Evolutionary conservation across 192 early-diverging fungal species (phyloP).

Genomic region (Lobosporangium transversale): DNA sequence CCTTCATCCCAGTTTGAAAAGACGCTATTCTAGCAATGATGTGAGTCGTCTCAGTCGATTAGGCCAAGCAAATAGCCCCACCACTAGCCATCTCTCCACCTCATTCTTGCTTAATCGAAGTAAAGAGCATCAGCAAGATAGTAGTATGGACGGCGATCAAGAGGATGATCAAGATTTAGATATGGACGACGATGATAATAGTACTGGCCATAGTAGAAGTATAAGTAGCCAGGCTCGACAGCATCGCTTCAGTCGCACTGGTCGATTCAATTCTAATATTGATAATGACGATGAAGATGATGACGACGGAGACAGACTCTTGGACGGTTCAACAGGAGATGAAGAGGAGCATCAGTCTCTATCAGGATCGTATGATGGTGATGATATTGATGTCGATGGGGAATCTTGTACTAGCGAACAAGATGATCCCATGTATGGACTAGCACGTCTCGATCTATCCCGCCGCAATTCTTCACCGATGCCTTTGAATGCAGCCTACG

Average conservation of each 20-base stretch:
- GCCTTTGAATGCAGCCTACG: slow-evolving; percentile 36
- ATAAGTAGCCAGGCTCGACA: slow-evolving; percentile 8
- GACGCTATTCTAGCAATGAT: slow-evolving; percentile 50
- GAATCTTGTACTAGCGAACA: slow-evolving; percentile 44
- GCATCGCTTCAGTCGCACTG: slow-evolving; percentile 16
- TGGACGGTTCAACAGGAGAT: slow-evolving; percentile 47
- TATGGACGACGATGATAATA: slow-evolving; percentile 13
- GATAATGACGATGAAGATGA: slow-evolving; percentile 41
- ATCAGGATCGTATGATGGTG: slow-evolving; percentile 40
- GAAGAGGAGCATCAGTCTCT: slow-evolving; percentile 49
- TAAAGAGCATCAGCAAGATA: slow-evolving; percentile 20
- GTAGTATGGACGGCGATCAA: slow-evolving; percentile 22
- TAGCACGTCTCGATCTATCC: slow-evolving; percentile 43
- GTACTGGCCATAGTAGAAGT: slow-evolving; percentile 1
- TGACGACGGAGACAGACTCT: slow-evolving; percentile 26
- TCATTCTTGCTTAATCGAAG: slow-evolving; percentile 26
- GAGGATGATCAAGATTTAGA: slow-evolving; percentile 31
- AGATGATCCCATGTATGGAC: slow-evolving; percentile 46
- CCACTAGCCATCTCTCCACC: slow-evolving; percentile 29
- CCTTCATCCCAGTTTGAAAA: slow-evolving; percentile 40
- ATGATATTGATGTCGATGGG: slow-evolving; percentile 46
- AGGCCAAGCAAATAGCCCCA: slow-evolving; percentile 14
- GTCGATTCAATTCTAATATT: slow-evolving; percentile 22
- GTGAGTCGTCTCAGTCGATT: slow-evolving; percentile 43
- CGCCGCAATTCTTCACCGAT: slow-evolving; percentile 48